Evolutionary conservation across 331 rosid genomes (phyloP), one percentile per base, ranked within the genome.

Genomic region (Rhamnella rubrinervis): DNA sequence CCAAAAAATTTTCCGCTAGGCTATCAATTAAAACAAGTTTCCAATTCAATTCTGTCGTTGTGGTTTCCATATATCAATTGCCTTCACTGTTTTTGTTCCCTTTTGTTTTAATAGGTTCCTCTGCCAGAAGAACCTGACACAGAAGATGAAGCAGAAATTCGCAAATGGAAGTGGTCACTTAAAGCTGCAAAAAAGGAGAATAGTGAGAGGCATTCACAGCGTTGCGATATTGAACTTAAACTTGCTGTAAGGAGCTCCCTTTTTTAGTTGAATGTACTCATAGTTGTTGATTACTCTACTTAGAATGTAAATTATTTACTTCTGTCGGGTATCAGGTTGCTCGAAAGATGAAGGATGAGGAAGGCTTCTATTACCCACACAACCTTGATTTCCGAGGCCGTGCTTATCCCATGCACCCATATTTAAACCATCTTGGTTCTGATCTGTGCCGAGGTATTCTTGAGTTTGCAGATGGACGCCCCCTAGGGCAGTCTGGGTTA

Each of bases 361-460:
- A 92, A 71, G 91, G 96, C 71, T 92, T 92, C 87, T 89, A 87
- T 83, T 92, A 88, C 74, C 98, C 98, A 1, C 98, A 92, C 85
- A 92, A 89, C 80, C 86, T 92, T 64, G 98, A 92, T 85, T 92
- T 92, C 64, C 87, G 96, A 56, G 98, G 98, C 23, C 96, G 98
- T 73, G 96, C 98, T 19, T 92, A 92, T 70, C 98, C 96, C 67
- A 87, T 92, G 98, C 96, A 92, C 75, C 93, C 98, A 51, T 88
- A 89, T 81, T 61, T 89, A 77, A 92, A 92, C 78, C 98, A 92
- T 86, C 95, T 89, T 77, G 98, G 98, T 73, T 92, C 98, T 41
- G 98, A 92, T 82, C 65, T 92, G 66, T 92, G 98, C 79, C 85
- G 98, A 86, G 96, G 98, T 65, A 75, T 89, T 77, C 76, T 92